Evolutionary conservation across 164 flowering plant genomes (phyloP).

Genomic region (Aristolochia contorta): DNA sequence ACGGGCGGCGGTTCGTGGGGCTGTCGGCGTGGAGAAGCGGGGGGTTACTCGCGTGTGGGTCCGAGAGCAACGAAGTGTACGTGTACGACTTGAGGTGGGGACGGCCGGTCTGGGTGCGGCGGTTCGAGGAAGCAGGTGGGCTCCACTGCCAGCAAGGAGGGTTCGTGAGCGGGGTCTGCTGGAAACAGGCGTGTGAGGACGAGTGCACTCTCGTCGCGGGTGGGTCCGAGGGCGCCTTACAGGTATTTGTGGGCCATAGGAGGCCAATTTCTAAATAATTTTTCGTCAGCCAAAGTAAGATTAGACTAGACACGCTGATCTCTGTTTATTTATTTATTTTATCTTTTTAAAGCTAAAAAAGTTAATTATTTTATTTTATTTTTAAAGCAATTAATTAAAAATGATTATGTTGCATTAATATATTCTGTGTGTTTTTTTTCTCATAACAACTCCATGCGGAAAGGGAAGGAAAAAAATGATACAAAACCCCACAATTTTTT

Average conservation of each 20-base stretch:
- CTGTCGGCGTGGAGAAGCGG: slow-evolving; percentile 54
- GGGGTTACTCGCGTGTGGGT: slow-evolving; percentile 57
- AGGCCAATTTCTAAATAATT: background rate
- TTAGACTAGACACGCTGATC: no score
- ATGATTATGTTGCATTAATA: no score
- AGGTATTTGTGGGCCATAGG: slow-evolving; percentile 35
- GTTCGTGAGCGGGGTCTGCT: slow-evolving; percentile 58
- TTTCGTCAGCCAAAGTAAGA: no score
- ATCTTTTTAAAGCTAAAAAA: no score
- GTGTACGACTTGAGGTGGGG: slow-evolving; percentile 69
- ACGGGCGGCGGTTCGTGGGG: slow-evolving; percentile 53
- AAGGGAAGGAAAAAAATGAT: no score
- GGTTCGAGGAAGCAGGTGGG: slow-evolving; percentile 20
- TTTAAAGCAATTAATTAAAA: no score
- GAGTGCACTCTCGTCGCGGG: slow-evolving; percentile 54
- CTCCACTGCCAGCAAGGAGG: slow-evolving; percentile 16
- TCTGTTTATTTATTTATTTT: no score
- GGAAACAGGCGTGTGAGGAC: slow-evolving; percentile 46
- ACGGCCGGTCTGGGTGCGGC: slow-evolving; percentile 52
- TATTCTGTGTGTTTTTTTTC: no score
- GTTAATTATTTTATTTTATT: no score
- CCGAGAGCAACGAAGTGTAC: slow-evolving; percentile 49
- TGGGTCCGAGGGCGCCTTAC: slow-evolving; percentile 53
- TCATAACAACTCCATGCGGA: no score
- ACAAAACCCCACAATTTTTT: no score